Percentiles rank a stretch among this genome's conserved stretches.
Evolutionary conservation across 371 early-diverging fungal species (phyloP).

Genomic region (Batkoa obscura): DNA sequence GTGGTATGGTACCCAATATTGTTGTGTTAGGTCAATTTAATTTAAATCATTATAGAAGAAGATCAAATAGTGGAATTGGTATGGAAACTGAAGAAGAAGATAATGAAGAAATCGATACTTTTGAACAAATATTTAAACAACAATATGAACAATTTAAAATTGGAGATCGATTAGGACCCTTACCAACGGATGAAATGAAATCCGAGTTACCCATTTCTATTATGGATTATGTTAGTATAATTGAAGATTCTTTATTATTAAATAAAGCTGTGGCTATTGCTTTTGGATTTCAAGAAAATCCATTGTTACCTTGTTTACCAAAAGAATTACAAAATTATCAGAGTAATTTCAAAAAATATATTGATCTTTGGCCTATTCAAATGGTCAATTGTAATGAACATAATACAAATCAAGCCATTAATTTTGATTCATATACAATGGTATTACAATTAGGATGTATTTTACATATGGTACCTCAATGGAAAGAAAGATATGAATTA

Average conservation of each 20-base stretch:
- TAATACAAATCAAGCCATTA: constrained; percentile 18
- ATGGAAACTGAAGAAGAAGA: constrained; percentile 1
- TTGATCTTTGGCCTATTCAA: constrained; percentile 45
- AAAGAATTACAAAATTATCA: constrained; percentile 2
- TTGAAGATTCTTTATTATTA: constrained; percentile 33
- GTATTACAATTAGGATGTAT: constrained; percentile 48
- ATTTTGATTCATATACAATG: constrained; percentile 46
- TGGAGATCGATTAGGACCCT: constrained; percentile 8
- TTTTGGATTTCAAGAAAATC: constrained; percentile 18
- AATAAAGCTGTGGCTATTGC: constrained; percentile 42
- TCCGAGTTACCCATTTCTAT: constrained; percentile 24
- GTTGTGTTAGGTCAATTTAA: constrained; percentile 27
- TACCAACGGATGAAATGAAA: constrained; percentile 27
- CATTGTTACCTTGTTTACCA: constrained; percentile 1
- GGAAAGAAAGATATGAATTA: constrained; percentile 22
- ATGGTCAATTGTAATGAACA: constrained; percentile 4
- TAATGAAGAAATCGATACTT: constrained; percentile 11
- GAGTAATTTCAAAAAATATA: constrained; percentile 16
- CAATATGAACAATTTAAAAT: neutral
- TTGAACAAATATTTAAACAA: no score
- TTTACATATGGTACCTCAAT: constrained; percentile 34
- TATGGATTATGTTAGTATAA: constrained; percentile 33
- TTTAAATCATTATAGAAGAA: neutral
- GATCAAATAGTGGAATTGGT: constrained; percentile 8
- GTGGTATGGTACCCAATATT: constrained; percentile 44